Evolutionary conservation across 495 filamentous ascomycete species (phyloP).

Genomic region (Daldinia grandis): DNA sequence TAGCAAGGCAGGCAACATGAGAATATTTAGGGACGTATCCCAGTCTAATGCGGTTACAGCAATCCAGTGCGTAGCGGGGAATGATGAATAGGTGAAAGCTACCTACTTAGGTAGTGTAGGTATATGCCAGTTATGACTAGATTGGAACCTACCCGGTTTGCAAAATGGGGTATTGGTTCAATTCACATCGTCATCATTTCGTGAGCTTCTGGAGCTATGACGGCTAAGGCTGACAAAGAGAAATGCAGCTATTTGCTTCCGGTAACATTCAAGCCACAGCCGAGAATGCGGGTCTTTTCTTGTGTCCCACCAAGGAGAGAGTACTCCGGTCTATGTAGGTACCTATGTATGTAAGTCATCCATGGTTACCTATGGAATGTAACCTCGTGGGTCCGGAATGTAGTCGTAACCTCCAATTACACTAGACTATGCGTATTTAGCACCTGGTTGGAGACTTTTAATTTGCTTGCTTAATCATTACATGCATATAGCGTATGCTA

Average conservation of each 20-base stretch:
- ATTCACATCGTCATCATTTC: constrained; percentile 30
- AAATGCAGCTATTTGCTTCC: constrained; percentile 8
- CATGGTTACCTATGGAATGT: constrained; percentile 17
- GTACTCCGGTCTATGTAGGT: constrained; percentile 23
- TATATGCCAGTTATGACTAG: not conserved
- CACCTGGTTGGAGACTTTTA: constrained; percentile 13
- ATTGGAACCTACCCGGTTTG: not conserved
- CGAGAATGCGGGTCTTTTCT: constrained; percentile 1
- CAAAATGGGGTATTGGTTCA: constrained; percentile 12
- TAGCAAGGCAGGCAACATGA: constrained; percentile 6
- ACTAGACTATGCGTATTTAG: constrained; percentile 13
- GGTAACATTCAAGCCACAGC: constrained; percentile 33
- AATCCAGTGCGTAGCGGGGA: constrained; percentile 5
- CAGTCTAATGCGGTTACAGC: constrained; percentile 10
- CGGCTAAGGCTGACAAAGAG: not conserved
- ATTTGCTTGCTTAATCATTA: not conserved
- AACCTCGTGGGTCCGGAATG: constrained; percentile 14
- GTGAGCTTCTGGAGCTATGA: constrained; percentile 18
- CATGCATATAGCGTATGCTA: not conserved
- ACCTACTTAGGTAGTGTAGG: not conserved
- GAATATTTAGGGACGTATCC: constrained; percentile 6
- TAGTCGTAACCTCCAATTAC: constrained; percentile 25
- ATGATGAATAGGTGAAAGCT: not conserved
- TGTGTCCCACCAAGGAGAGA: constrained; percentile 2
- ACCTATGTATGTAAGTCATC: too few species aligned